Conservation (phyloP, 345 rosid genomes). For the Pugionium cornutum region DNA sequence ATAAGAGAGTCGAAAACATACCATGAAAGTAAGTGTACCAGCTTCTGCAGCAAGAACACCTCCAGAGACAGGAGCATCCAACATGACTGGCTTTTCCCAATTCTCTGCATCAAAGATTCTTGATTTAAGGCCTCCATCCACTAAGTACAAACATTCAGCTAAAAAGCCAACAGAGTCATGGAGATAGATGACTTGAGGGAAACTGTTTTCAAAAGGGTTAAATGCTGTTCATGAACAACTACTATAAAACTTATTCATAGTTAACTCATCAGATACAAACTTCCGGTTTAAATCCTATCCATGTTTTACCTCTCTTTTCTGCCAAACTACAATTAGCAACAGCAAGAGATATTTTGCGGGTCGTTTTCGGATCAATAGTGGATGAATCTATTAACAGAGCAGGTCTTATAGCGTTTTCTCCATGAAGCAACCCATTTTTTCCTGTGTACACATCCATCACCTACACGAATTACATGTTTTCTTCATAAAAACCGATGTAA, state of each 20-base stretch:
- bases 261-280: background rate
- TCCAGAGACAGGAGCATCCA: conserved; percentile 99
- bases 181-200: background rate
- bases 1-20: conserved; percentile 30
- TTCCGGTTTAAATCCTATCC: background rate
- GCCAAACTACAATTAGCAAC: conserved; percentile 59
- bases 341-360: conserved; percentile 64
- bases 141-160: background rate
- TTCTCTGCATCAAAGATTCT: conserved; percentile 44
- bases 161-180: background rate
- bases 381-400: conserved; percentile 80
- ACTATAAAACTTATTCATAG: background rate
- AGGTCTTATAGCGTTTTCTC: conserved; percentile 58
- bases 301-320: conserved; percentile 60
- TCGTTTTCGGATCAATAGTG: conserved; percentile 86
- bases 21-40: conserved; percentile 90
- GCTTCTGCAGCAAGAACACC: conserved; percentile 95
- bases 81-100: conserved; percentile 72
- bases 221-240: background rate
- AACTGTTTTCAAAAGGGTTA: background rate
- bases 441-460: conserved; percentile 86
- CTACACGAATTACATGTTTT: conserved; percentile 42
- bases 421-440: conserved; percentile 67
- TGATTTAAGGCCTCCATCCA: background rate
- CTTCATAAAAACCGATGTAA: conserved; percentile 10